Conservation (phyloP, 306 rosid species). For the Sindora glabra region DNA sequence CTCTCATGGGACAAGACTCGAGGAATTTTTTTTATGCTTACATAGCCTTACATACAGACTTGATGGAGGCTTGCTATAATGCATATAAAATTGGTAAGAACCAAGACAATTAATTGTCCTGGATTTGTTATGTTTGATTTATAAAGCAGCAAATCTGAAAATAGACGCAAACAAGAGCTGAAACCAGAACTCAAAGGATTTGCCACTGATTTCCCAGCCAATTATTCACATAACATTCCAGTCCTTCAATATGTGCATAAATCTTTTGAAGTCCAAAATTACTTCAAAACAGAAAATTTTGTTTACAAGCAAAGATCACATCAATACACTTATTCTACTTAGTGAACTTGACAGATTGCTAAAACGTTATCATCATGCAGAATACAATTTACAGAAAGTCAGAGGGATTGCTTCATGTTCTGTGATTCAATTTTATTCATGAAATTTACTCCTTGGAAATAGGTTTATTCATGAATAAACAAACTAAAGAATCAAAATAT, state of each 20-base stretch:
- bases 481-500: not conserved
- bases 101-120: not conserved
- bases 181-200: not conserved
- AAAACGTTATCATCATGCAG: not conserved
- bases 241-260: not conserved
- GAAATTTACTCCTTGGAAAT: not conserved
- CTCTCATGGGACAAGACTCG: not conserved
- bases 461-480: not conserved
- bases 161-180: not conserved
- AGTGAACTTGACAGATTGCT: slow-evolving; percentile 2
- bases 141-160: not conserved
- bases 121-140: not conserved
- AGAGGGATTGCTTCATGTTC: slow-evolving; percentile 3
- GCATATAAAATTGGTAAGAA: not conserved
- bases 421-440: not conserved
- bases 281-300: not conserved
- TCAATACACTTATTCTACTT: slow-evolving; percentile 4
- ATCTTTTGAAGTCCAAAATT: too few relatives aligned
- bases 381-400: slow-evolving; percentile 1
- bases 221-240: not conserved
- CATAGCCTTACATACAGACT: not conserved
- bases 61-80: not conserved
- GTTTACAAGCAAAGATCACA: not conserved
- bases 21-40: not conserved
- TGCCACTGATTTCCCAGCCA: not conserved